Evolutionary conservation across 768 basidiomycete genomes (phyloP).

Genomic region (Pisolithus sp.): DNA sequence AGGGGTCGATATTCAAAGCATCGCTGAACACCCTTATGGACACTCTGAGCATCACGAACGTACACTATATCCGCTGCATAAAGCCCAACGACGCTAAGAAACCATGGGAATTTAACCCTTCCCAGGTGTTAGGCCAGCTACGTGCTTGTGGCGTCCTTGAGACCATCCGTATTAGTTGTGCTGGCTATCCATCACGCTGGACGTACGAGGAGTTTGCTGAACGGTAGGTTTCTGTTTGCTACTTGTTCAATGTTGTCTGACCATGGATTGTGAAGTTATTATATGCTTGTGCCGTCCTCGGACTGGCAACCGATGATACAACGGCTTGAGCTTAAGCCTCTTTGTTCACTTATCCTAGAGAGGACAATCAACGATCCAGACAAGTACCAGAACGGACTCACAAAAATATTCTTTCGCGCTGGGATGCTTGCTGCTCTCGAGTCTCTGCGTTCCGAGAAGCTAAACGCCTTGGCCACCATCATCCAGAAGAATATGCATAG

Average conservation of each 20-base stretch:
- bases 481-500: conserved; percentile 97
- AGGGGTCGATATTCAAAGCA: conserved; percentile 97
- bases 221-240: conserved; percentile 48
- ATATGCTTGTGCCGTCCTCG: conserved; percentile 87
- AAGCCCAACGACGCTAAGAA: conserved; percentile 96
- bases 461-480: conserved; percentile 88
- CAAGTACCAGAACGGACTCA: conserved; percentile 95
- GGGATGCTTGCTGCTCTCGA: conserved; percentile 98
- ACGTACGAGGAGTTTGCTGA: conserved; percentile 98
- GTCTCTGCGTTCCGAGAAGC: conserved; percentile 76
- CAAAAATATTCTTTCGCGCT: conserved; percentile 98
- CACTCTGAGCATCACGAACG: conserved; percentile 93
- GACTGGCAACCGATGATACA: conserved; percentile 86
- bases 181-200: conserved; percentile 98
- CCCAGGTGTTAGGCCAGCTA: conserved; percentile 91
- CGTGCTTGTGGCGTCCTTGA: conserved; percentile 98
- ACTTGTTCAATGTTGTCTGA: conserved; percentile 11
- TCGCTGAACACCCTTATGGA: conserved; percentile 94
- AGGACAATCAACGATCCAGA: conserved; percentile 87
- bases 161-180: conserved; percentile 97
- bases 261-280: conserved; percentile 56
- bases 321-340: conserved; percentile 65
- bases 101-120: conserved; percentile 95
- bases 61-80: conserved; percentile 98
- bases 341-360: conserved; percentile 81